A percentile compares a stretch with the other conserved stretches of the same genome.
phyloP scores from a whole-genome alignment of 768 basidiomycete genomes.

The Termitomyces bulborhizus region DNA sequence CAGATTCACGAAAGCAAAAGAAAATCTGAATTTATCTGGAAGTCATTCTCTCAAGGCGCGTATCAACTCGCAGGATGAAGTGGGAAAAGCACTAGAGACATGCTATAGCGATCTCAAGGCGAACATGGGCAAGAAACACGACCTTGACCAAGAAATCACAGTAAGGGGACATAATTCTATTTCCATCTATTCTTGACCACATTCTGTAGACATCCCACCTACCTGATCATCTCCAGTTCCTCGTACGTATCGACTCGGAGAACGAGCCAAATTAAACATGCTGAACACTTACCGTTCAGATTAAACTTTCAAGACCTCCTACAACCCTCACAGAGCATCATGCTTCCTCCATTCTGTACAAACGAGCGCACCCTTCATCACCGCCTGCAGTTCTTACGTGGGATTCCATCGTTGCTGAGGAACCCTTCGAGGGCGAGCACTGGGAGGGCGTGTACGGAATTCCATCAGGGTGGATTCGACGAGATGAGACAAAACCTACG shows the following conservation, averaged over 20 bases:
- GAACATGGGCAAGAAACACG: conserved; percentile 41
- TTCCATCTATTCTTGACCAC: not conserved
- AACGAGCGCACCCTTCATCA: conserved; percentile 36
- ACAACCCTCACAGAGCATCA: conserved; percentile 38
- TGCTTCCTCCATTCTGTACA: conserved; percentile 50
- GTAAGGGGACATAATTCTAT: conserved; percentile 24
- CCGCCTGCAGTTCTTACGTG: conserved; percentile 51
- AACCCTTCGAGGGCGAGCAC: conserved; percentile 82
- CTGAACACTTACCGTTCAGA: conserved; percentile 26
- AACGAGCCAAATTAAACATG: not conserved
- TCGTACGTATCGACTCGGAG: conserved; percentile 36
- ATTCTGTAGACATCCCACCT: conserved; percentile 44
- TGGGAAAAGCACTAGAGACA: conserved; percentile 56
- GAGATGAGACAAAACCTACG: conserved; percentile 31
- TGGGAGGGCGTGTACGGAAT: conserved; percentile 70
- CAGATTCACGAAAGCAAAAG: not conserved
- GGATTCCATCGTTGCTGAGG: conserved; percentile 74
- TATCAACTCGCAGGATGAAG: conserved; percentile 54
- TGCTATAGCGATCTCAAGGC: conserved; percentile 46
- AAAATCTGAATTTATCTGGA: not conserved
- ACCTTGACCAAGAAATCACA: conserved; percentile 64
- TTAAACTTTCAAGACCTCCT: conserved; percentile 52
- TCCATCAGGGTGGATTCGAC: conserved; percentile 34
- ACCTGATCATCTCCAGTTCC: conserved; percentile 67
- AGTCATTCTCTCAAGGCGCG: conserved; percentile 66